Evolutionary conservation across 805 yeast genomes (phyloP), one percentile per base, ranked within the genome.

Genomic region (Monosporozyma aerobia): DNA sequence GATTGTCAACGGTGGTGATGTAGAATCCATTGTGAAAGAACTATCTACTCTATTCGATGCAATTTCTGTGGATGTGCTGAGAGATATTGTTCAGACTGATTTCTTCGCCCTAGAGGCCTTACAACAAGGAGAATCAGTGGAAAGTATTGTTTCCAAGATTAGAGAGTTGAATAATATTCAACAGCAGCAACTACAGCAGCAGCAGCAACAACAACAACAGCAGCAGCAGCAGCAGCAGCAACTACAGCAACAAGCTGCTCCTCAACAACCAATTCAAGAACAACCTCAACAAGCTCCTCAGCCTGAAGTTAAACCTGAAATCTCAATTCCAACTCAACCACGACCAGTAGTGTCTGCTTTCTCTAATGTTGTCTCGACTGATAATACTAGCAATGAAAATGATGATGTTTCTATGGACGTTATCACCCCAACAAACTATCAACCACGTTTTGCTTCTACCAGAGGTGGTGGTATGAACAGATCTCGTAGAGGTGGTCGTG

Each of bases 1-100:
- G 65, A 83, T 86, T 55, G 82, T 83, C 13, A 84, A 83, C 58
- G 82, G 83, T 59, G 81, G 83, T 61, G 70, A 80, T 5, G 77
- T 83, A 11, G 75, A 73, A 16, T 85, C 82, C 51, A 82, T 85
- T 37, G 75, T 77, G 19, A 69, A 69, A 19, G 94, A 86, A 62
- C 74, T 87, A 32, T 72, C 78, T 37, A 77, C 79, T 45, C 70
- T 85, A 49, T 81, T 84, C 56, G 85, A 83, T 51, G 77, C 79
- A 19, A 78, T 83, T 49, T 79, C 83, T 44, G 77, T 78, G 3
- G 79, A 79, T 6, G 79, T 84, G n/a, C 76, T 81, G 54, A 75
- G 72, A 47, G 73, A 68, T 10, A 83, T 85, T 53, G 76, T 85
- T 14, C 76, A 77, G 51, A 72, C 76, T 25, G 78, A 85, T 1